Percentiles rank a stretch among this genome's conserved stretches.
phyloP scores from a whole-genome alignment of 345 rosid species.

The Gossypium raimondii region DNA sequence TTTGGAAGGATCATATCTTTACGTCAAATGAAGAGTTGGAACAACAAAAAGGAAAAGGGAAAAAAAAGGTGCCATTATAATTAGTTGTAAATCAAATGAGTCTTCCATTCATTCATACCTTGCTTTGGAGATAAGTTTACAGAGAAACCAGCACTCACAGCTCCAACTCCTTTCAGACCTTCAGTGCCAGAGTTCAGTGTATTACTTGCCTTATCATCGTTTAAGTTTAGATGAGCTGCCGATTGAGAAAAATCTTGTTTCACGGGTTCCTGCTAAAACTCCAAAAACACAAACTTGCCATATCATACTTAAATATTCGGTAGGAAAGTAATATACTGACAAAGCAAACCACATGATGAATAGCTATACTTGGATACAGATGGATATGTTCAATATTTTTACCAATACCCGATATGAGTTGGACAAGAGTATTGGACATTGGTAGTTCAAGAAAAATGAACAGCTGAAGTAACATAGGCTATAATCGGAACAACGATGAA shows the following conservation, averaged over 20 bases:
- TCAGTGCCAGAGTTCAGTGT: slow-evolving; percentile 25
- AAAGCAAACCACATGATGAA: not conserved
- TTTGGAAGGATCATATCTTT: not conserved
- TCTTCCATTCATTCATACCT: slow-evolving; percentile 34
- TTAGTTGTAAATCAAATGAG: not conserved
- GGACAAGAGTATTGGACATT: not conserved
- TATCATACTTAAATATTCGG: not conserved
- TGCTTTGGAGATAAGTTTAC: slow-evolving; percentile 24
- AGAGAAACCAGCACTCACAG: slow-evolving; percentile 18
- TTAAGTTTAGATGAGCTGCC: slow-evolving; percentile 33
- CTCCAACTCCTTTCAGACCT: slow-evolving; percentile 24
- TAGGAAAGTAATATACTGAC: not conserved
- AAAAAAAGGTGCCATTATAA: not conserved
- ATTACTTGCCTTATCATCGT: slow-evolving; percentile 31
- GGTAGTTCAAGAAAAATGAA: not conserved
- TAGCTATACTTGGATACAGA: not conserved
- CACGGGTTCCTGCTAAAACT: slow-evolving; percentile 32
- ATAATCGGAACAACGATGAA: too few relatives aligned
- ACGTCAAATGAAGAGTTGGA: not conserved
- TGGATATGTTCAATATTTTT: not conserved
- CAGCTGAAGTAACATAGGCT: too few relatives aligned
- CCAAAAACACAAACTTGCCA: not conserved
- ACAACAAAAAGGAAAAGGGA: not conserved
- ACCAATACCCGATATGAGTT: not conserved
- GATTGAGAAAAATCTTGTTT: slow-evolving; percentile 23